Evolutionary conservation across 148 eudicot species (phyloP), one percentile per base, ranked within the genome.

Genomic region (Selenicereus undatus): DNA sequence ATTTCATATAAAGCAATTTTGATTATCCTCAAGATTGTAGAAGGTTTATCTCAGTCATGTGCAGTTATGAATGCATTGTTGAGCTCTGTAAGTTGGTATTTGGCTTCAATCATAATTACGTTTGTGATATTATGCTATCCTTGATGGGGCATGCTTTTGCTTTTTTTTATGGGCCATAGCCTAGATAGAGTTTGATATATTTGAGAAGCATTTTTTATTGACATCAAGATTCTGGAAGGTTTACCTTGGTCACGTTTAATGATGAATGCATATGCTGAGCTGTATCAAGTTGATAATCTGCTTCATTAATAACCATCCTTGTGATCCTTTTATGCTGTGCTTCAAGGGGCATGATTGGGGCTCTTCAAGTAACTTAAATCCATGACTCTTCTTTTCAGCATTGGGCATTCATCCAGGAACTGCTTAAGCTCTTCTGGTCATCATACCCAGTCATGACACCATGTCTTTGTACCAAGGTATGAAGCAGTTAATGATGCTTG

Each of bases 351-450:
- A 21, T 75, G 68, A 17, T 11, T 56, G 45, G 50, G 35, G 22
- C 69, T 65, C 27, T 64, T 73, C 76, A 36, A 24, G 24, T 45
- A 29, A 52, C 12, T 72, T 27, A 52, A 27, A 48, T 32, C 81
- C 20, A 17, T 54, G 50, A 54, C 4, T 39, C 72, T 84, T 87
- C 79, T 71, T 89, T 89, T 82, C 90, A 95, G 98, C 96, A 95
- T 78, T 93, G 97, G 96, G 88, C 92, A 51, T 88, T 93, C 16
- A 91, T 95, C 79, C 97, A 95, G 89, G 99, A 95, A 86, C 82
- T 95, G 86, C 83, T 95, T 65, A 95, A 95, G 86, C 99, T 93
- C 86, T 95, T 93, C 77, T 95, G 99, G 99, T 92, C 99, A 81
- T 93, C 99, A 50, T 95, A 95, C 81, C 99, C 99, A 56, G 87